These are phyloP conservation scores for Lachnellula arida DNA, from an alignment of 2,329 filamentous ascomycete genomes.

Conservation along the genomic window DNA sequence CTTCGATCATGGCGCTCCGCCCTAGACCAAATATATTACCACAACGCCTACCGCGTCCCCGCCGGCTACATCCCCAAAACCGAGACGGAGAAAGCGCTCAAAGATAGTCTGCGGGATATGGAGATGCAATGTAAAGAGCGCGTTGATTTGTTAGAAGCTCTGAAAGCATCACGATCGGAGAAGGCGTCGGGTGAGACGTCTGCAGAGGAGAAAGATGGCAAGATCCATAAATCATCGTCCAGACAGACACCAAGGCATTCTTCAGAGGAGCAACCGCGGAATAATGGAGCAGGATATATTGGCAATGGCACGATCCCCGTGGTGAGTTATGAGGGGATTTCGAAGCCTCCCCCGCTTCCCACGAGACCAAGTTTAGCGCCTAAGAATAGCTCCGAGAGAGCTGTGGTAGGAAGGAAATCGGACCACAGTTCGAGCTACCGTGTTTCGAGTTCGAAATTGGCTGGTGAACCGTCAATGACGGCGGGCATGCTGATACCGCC, in stretches of 20 bases:
- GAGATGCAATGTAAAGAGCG: constrained; percentile 92
- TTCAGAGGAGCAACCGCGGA: constrained; percentile 26
- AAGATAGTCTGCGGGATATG: constrained; percentile 75
- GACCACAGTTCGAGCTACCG: constrained; percentile 4
- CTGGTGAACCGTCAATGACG: constrained; percentile 10
- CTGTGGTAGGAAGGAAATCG: constrained; percentile 34
- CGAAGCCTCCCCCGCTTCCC: constrained; percentile 55
- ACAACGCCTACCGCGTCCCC: constrained; percentile 71
- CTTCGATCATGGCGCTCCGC: constrained; percentile 85
- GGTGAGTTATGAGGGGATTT: constrained; percentile 74
- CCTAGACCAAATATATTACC: constrained; percentile 82
- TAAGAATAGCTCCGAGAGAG: constrained; percentile 48
- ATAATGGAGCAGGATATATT: constrained; percentile 54
- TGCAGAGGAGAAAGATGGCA: constrained; percentile 18
- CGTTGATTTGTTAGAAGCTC: constrained; percentile 79
- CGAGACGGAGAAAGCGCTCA: constrained; percentile 78
- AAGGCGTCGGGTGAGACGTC: constrained; percentile 26
- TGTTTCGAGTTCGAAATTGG: constrained; percentile 17
- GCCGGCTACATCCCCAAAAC: constrained; percentile 65
- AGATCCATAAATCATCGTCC: constrained; percentile 27
- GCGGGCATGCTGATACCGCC: constrained; percentile 19
- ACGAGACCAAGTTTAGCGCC: constrained; percentile 45
- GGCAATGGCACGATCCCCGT: constrained; percentile 79
- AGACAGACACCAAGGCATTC: constrained; percentile 27
- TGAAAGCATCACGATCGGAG: constrained; percentile 60